A percentile compares a stretch with the other conserved stretches of the same genome.
Evolutionary conservation across 2,329 filamentous ascomycete species (phyloP).

Genomic region (Penicillium decumbens): DNA sequence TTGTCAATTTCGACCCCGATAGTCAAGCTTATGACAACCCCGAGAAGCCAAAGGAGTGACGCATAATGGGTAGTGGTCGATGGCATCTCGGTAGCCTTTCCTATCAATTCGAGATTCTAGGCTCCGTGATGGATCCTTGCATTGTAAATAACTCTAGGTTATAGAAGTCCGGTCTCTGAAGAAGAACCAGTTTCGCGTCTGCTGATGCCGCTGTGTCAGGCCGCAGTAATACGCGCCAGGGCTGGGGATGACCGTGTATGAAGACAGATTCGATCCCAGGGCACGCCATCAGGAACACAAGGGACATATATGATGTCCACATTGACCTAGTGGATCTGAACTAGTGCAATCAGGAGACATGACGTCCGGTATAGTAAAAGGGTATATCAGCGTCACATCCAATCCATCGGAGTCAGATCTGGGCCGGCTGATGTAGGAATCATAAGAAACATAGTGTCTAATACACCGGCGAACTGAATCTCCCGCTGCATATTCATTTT

Average conservation of each 20-base stretch:
- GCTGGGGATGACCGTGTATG: neutral
- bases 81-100: neutral
- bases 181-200: neutral
- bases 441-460: neutral
- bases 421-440: neutral
- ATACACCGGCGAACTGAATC: neutral
- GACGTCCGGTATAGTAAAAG: neutral
- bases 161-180: neutral
- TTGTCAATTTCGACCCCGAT: neutral
- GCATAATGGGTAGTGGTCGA: neutral
- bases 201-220: neutral
- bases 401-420: neutral
- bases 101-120: neutral
- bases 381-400: conserved; percentile 5
- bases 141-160: neutral
- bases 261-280: neutral
- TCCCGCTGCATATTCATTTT: neutral
- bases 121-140: neutral
- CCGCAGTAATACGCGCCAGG: neutral
- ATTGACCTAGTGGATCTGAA: neutral
- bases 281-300: neutral
- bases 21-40: neutral
- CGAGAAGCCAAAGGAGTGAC: neutral
- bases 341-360: conserved; percentile 1
- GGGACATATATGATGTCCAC: neutral